Evolutionary conservation across 1,284 basidiomycete genomes (phyloP).

Genomic region (Austroboletus novae-zelandiae): DNA sequence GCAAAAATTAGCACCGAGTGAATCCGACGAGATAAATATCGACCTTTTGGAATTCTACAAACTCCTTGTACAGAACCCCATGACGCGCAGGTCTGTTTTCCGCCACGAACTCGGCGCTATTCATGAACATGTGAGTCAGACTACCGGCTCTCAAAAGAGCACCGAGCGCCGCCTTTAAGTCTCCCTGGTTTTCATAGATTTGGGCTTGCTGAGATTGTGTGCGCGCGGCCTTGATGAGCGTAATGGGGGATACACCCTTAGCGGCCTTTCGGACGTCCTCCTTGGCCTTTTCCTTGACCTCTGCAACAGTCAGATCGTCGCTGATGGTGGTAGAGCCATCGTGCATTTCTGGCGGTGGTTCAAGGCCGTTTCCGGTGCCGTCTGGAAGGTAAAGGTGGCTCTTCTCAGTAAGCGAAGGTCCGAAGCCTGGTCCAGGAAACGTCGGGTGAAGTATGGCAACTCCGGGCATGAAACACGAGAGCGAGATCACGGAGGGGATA

Average conservation of each 20-base stretch:
- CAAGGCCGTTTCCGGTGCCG: conserved; percentile 14
- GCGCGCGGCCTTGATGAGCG: conserved; percentile 60
- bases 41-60: conserved; percentile 60
- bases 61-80: conserved; percentile 53
- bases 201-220: conserved; percentile 51
- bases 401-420: conserved; percentile 28
- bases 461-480: conserved; percentile 37
- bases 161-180: conserved; percentile 57
- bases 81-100: conserved; percentile 45
- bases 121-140: conserved; percentile 55
- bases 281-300: conserved; percentile 64
- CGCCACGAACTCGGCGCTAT: conserved; percentile 54
- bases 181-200: conserved; percentile 50
- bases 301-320: conserved; percentile 46
- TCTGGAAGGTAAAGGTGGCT: conserved; percentile 19
- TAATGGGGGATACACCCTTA: conserved; percentile 50
- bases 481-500: background rate
- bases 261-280: conserved; percentile 53
- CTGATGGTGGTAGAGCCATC: conserved; percentile 26
- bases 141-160: conserved; percentile 59
- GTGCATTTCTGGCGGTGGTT: conserved; percentile 25
- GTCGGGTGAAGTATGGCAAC: conserved; percentile 35
- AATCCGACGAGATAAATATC: conserved; percentile 23
- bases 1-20: conserved; percentile 19
- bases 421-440: conserved; percentile 31